Percentiles rank a stretch among this genome's conserved stretches.
Conservation (phyloP, 306 rosid genomes). For the Rosa multiflora region DNA sequence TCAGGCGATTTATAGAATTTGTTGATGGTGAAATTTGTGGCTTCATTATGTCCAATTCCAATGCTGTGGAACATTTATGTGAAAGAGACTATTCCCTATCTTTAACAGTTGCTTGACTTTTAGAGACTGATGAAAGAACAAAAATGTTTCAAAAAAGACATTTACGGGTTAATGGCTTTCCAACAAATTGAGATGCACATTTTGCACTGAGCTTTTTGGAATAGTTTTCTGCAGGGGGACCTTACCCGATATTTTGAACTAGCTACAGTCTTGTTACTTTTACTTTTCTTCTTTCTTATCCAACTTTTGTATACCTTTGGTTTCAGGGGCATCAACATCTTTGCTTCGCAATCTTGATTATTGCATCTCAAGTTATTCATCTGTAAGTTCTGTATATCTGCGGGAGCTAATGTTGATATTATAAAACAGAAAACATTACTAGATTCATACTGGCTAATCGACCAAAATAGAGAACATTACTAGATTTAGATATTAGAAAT, state of each 20-base stretch:
- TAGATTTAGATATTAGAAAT: not conserved
- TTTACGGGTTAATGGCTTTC: too few relatives aligned
- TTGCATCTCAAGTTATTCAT: conserved; percentile 86
- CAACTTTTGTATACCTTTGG: conserved; percentile 26
- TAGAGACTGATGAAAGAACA: not conserved
- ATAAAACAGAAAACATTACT: not conserved
- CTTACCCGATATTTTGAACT: not conserved
- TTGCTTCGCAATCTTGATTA: conserved; percentile 95
- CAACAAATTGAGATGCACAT: too few relatives aligned
- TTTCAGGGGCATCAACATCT: conserved; percentile 84
- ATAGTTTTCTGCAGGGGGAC: too few relatives aligned
- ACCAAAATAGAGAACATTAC: not conserved
- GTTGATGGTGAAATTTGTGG: not conserved
- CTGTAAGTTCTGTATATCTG: conserved; percentile 63
- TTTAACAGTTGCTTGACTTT: not conserved
- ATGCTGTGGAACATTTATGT: not conserved
- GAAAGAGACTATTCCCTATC: not conserved
- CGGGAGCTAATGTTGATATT: not conserved
- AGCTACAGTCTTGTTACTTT: not conserved
- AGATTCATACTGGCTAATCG: not conserved
- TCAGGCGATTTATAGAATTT: not conserved
- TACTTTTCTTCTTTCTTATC: conserved; percentile 14
- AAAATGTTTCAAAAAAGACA: not conserved
- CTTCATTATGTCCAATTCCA: not conserved
- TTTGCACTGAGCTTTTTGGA: too few relatives aligned